Base-by-base conservation (phyloP, 129 eudicot genomes). In the Artemisia tridentata region DNA sequence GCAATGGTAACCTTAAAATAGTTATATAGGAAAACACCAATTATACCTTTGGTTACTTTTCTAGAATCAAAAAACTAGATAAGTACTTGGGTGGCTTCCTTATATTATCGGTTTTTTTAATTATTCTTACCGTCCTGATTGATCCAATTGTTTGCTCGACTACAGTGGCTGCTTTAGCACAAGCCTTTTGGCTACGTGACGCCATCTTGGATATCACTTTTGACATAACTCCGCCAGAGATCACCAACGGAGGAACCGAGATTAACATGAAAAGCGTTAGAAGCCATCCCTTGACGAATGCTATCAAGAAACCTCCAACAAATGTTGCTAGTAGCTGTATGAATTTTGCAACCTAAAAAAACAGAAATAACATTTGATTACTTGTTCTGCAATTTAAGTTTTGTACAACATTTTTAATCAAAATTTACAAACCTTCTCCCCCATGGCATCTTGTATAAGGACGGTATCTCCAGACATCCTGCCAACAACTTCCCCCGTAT, bases 81-180 rank as follows among this genome's bases (percentile, higher is more conserved):
- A 38, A 7, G 45, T 38, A 38, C 45, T 38, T 7, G 10, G 45
- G 45, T 38, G 45, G 45, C 45, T 38, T 34, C 43, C 8, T 6
- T 34, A 34, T 34, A 34, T 34, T 21, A 2, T 20, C 11, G 2
- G 3, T 6, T 23, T 20, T n/a, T 64, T 46, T 17, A 11, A 14
- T 34, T 54, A 17, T 43, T 38, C 52, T 77, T 69, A 91, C 97
- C 67, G 97, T 91, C 75, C 92, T 84, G 67, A 91, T 91, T 27
- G 97, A 91, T 72, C 97, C 90, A 38, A 91, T 75, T n/a, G 97
- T 85, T 69, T 91, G 96, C 64, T 91, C 97, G 20, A 88, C 97
- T 7, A 91, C 75, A 64, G 11, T 68, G 34, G 97, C 90, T 46
- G 97, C 97, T 66, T 84, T 88, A 38, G 83, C 92, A 82, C 88